A percentile compares a stretch with the other conserved stretches of the same genome.
These are phyloP conservation scores for Solanum raphanifolium DNA, from an alignment of 257 asterid genomes.

Conservation along the genomic window DNA sequence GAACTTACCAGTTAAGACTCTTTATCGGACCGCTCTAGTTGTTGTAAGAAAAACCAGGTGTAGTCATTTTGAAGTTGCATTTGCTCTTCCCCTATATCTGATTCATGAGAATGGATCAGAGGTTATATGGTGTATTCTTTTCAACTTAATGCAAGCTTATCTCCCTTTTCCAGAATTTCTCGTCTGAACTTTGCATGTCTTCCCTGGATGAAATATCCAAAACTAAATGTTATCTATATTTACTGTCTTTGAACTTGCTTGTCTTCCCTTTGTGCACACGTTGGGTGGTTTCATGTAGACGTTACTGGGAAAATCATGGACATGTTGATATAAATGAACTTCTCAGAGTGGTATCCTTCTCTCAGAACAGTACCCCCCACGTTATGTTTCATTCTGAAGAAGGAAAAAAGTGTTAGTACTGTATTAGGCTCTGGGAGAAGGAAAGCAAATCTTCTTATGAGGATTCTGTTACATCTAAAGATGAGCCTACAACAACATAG, in stretches of 20 bases:
- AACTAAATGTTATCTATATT: neutral
- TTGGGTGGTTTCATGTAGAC: neutral
- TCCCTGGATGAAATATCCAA: neutral
- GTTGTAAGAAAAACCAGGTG: neutral
- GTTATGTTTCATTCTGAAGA: too few relatives aligned
- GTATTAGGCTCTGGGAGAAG: neutral
- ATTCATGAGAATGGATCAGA: neutral
- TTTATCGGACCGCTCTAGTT: neutral
- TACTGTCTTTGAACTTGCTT: neutral
- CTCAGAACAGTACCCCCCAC: slow-evolving; percentile 4
- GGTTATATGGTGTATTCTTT: neutral
- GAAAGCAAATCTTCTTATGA: neutral
- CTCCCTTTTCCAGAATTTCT: neutral
- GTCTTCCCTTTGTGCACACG: neutral
- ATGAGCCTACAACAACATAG: neutral
- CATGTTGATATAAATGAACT: neutral
- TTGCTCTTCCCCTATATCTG: neutral
- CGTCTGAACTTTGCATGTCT: neutral
- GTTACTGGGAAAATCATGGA: neutral
- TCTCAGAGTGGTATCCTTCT: neutral
- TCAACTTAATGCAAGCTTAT: neutral
- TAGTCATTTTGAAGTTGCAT: neutral
- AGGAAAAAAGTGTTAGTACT: neutral
- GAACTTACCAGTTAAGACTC: neutral
- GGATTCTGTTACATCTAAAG: neutral